These are phyloP conservation scores for Bretziella fagacearum DNA, from an alignment of 2,329 filamentous ascomycete species.

Conservation along the genomic window DNA sequence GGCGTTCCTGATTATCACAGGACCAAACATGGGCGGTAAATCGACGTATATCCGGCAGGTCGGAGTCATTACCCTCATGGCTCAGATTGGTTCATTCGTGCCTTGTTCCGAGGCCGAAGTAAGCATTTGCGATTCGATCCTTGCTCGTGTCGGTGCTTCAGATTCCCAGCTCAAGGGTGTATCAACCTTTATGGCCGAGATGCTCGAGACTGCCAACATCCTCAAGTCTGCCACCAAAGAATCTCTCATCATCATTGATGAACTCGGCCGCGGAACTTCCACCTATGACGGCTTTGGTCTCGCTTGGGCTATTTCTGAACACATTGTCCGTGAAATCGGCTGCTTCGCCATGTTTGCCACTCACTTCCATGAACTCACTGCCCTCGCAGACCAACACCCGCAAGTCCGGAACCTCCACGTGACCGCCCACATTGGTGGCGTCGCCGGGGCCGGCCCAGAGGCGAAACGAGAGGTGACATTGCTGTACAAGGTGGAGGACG, in stretches of 20 bases:
- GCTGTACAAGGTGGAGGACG: slow-evolving; percentile 89
- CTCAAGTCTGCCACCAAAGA: slow-evolving; percentile 91
- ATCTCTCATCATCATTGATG: slow-evolving; percentile 95
- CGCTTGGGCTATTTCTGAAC: slow-evolving; percentile 97
- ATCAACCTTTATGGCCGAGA: slow-evolving; percentile 98
- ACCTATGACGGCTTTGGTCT: slow-evolving; percentile 97
- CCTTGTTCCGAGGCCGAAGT: slow-evolving; percentile 80
- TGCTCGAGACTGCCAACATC: slow-evolving; percentile 97
- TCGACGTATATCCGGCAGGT: slow-evolving; percentile 97
- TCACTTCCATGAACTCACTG: slow-evolving; percentile 95
- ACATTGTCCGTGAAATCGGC: slow-evolving; percentile 88
- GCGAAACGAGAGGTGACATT: slow-evolving; percentile 74
- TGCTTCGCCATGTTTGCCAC: slow-evolving; percentile 93
- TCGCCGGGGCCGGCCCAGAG: slow-evolving; percentile 24
- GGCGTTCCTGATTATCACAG: slow-evolving; percentile 90
- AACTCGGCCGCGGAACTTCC: slow-evolving; percentile 87
- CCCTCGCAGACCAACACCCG: slow-evolving; percentile 67
- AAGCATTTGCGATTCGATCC: slow-evolving; percentile 91
- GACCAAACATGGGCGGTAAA: slow-evolving; percentile 98
- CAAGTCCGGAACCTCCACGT: slow-evolving; percentile 91
- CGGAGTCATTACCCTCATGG: slow-evolving; percentile 92
- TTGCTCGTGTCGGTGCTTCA: slow-evolving; percentile 85
- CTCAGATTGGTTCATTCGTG: slow-evolving; percentile 91
- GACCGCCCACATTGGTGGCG: slow-evolving; percentile 64
- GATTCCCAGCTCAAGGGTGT: slow-evolving; percentile 97